phyloP scores from a whole-genome alignment of 768 basidiomycete genomes.

The Amanita phalloides region DNA sequence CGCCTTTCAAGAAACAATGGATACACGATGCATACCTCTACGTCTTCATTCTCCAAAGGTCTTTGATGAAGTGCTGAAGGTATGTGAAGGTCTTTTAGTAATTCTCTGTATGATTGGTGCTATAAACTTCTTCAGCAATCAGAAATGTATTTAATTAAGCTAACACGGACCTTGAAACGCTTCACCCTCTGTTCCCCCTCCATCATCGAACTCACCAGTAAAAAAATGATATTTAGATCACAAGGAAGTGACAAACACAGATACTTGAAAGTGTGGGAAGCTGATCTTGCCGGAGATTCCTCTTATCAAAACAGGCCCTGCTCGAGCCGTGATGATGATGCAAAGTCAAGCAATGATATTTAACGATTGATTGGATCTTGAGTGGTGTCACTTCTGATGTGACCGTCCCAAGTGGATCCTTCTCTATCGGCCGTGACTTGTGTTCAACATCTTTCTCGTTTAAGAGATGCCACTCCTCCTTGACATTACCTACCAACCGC shows the following conservation, averaged over 20 bases:
- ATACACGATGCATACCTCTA: conserved; percentile 31
- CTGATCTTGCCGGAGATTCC: no score
- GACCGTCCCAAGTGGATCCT: no score
- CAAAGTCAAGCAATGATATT: no score
- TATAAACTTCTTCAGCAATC: conserved; percentile 15
- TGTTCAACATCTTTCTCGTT: no score
- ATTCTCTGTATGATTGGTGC: conserved; percentile 67
- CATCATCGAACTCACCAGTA: neutral
- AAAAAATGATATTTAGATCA: conserved; percentile 2
- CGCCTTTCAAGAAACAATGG: neutral
- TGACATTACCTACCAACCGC: conserved; percentile 17
- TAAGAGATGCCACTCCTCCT: conserved; percentile 22
- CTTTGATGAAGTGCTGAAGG: conserved; percentile 50
- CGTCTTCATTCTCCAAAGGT: conserved; percentile 44
- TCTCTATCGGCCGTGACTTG: no score
- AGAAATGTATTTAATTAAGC: neutral
- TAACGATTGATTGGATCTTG: no score
- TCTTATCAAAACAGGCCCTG: no score
- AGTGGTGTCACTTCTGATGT: no score
- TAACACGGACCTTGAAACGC: conserved; percentile 35
- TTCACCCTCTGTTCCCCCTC: conserved; percentile 25
- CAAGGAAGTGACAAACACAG: neutral
- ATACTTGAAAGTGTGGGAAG: no score
- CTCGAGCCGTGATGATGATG: no score
- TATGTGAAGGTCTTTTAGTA: conserved; percentile 60